phyloP scores from a whole-genome alignment of 2,329 filamentous ascomycete species.

The Xylaria sp. region DNA sequence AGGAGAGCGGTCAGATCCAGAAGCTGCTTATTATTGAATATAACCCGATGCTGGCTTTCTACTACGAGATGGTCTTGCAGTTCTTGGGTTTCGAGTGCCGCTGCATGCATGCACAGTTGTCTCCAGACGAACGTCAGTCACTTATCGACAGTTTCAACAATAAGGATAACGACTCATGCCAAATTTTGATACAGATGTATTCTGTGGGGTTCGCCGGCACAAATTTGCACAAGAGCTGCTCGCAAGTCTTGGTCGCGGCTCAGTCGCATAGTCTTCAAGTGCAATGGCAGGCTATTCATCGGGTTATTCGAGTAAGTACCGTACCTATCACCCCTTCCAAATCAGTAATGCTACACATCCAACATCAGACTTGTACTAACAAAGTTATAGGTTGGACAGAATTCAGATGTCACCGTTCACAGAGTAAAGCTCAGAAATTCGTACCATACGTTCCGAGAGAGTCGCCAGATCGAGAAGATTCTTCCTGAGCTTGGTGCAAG shows the following conservation, averaged over 20 bases:
- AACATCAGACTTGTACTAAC: constrained; percentile 31
- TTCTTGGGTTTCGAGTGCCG: constrained; percentile 47
- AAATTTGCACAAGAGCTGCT: constrained; percentile 47
- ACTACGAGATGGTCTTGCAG: constrained; percentile 47
- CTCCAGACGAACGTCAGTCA: constrained; percentile 38
- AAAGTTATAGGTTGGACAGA: constrained; percentile 44
- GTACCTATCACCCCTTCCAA: not conserved
- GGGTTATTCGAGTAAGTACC: constrained; percentile 47
- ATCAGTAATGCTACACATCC: not conserved
- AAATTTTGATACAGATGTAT: constrained; percentile 49
- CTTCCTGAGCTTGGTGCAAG: constrained; percentile 45
- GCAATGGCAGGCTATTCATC: constrained; percentile 46
- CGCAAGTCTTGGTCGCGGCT: constrained; percentile 45
- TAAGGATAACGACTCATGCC: constrained; percentile 37
- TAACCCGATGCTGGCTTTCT: constrained; percentile 46
- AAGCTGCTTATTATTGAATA: constrained; percentile 48
- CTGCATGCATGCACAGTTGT: constrained; percentile 43
- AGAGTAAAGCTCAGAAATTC: constrained; percentile 46
- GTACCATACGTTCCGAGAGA: constrained; percentile 45
- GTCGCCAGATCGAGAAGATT: constrained; percentile 47
- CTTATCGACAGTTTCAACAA: constrained; percentile 46
- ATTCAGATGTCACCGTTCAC: constrained; percentile 42
- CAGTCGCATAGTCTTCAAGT: constrained; percentile 44
- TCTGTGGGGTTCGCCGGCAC: constrained; percentile 47
- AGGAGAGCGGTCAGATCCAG: constrained; percentile 38